phyloP scores from a whole-genome alignment of 345 rosid species.

The Lepidium africanum region DNA sequence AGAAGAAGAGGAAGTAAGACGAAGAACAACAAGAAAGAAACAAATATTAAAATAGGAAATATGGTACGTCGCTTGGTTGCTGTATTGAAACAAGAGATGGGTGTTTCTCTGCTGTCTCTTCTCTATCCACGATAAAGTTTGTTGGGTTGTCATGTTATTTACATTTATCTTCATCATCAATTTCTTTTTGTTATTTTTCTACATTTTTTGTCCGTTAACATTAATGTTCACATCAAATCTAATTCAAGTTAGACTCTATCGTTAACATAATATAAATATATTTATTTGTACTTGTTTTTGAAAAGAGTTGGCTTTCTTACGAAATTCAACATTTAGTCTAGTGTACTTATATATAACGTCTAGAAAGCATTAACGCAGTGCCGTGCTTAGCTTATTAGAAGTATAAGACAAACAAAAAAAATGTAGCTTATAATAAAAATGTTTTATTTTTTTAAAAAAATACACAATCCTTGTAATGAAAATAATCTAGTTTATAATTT shows the following conservation, averaged over 20 bases:
- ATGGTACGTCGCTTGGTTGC: constrained; percentile 16
- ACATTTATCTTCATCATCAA: neutral
- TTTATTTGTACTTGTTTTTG: neutral
- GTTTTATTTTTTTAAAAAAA: no score
- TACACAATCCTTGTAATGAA: no score
- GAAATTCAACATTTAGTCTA: neutral
- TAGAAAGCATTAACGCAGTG: neutral
- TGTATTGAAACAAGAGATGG: constrained; percentile 26
- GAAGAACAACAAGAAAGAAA: neutral
- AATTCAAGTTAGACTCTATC: neutral
- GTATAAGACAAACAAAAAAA: no score
- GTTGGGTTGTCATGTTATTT: constrained; percentile 27
- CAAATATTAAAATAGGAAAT: neutral
- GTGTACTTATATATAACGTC: neutral
- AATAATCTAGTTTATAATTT: no score
- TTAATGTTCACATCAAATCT: neutral
- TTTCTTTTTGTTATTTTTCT: neutral
- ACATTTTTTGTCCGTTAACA: neutral
- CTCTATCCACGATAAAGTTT: constrained; percentile 22
- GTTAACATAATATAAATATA: no score
- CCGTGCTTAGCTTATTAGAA: no score
- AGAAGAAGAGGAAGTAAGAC: constrained; percentile 13
- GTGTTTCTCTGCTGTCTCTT: constrained; percentile 24
- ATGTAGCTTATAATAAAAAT: no score
- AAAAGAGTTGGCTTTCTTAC: neutral